Evolutionary conservation across 2,329 filamentous ascomycete genomes (phyloP), one percentile per base, ranked within the genome.

Genomic region (Talaromyces verruculosus): DNA sequence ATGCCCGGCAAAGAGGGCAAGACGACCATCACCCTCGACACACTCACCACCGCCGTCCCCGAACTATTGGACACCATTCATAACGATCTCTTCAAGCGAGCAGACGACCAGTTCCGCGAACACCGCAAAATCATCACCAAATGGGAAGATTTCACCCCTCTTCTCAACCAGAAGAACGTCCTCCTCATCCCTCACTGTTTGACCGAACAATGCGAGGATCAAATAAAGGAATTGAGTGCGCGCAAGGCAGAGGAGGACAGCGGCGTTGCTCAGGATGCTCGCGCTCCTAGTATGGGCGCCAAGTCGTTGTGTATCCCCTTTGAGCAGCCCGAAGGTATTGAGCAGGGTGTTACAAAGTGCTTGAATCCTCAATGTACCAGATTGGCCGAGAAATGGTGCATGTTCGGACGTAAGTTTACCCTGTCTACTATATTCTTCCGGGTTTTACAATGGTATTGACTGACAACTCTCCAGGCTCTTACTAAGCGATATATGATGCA

Each of bases 101-200:
- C 96, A 15, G 89, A 96, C 70, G 84, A 85, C 68, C 83, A 89
- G 7, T 99, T 92, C 85, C 85, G 88, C 59, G 84, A 89, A 68
- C 94, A 98, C 82, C 89, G 93, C 68, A 85, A 95, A 72, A 82
- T 90, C 69, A 84, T 98, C 71, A 91, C 87, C 59, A 87, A 93
- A 71, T 99, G 95, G 95, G 89, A 92, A 45, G 90, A 97, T 63
- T 96, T 99, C 65, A 87, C 95, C 55, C 94, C 95, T 7, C 88
- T 92, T 0, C 87, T 99, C 47, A 95, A 99, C 79, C 84, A 86
- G 76, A 96, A 96, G 86, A 97, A 98, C 75, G 89, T 98, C 51
- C 89, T 96, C 51, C 83, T 98, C 67, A 96, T 98, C 70, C 94
- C 94, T 63, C 91, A 92, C 84, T 99, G 96, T 77, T 83, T 93